Conservation (phyloP, 345 rosid genomes). For the Draba incana region DNA sequence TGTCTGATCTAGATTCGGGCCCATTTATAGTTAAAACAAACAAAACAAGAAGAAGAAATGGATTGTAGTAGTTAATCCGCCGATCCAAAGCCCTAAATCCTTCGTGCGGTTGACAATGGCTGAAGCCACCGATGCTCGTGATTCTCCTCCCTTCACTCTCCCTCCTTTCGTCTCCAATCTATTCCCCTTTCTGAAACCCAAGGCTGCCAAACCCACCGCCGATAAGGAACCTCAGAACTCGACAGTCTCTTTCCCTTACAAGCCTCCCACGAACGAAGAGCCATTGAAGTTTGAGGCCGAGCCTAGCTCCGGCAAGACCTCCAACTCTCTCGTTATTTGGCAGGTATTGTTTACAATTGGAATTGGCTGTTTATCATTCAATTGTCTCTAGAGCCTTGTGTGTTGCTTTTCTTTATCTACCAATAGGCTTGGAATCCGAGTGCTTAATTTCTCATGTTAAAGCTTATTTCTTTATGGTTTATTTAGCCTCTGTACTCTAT, state of each 20-base stretch:
- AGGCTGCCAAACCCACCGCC: constrained; percentile 34
- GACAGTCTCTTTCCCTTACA: constrained; percentile 40
- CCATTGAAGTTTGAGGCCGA: constrained; percentile 50
- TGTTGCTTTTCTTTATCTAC: too few species aligned
- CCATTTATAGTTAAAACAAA: not conserved
- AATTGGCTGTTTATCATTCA: too few species aligned
- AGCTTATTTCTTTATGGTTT: constrained; percentile 3
- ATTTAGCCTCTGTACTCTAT: not conserved
- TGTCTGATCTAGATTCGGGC: not conserved
- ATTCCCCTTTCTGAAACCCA: constrained; percentile 44
- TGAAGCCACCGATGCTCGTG: constrained; percentile 27
- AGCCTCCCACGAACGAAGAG: constrained; percentile 34
- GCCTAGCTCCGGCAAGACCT: constrained; percentile 48
- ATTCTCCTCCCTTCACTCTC: constrained; percentile 16
- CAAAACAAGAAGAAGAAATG: constrained; percentile 12
- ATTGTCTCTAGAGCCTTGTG: too few species aligned
- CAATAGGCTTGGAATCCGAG: too few species aligned
- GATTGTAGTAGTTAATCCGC: constrained; percentile 25
- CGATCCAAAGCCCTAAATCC: constrained; percentile 33
- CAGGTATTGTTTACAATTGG: constrained; percentile 41
- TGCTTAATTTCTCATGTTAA: too few species aligned
- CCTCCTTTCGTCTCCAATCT: constrained; percentile 37
- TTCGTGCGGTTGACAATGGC: constrained; percentile 34
- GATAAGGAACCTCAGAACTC: constrained; percentile 21
- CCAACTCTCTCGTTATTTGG: constrained; percentile 59